Base-by-base conservation (phyloP, 2,329 filamentous ascomycete genomes). In the Colletotrichum sp. region DNA sequence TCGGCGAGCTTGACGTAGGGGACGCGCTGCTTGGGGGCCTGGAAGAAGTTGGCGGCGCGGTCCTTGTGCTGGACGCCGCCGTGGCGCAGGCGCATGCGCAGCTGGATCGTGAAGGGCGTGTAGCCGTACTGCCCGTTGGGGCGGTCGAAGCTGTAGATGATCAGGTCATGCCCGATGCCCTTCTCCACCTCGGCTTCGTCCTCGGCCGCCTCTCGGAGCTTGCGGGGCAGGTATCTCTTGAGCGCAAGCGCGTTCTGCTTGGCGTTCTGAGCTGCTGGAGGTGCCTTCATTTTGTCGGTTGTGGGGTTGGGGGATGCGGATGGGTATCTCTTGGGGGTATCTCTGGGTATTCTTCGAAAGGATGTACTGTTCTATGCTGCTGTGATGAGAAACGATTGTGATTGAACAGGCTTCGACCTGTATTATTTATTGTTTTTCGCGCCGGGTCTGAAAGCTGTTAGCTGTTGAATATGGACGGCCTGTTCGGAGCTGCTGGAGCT, bases 31-130 rank as follows among this genome's bases (percentile, higher is more conserved):
- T 78, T 79, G n/a, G 78, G 79, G 7, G 77, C 78, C 57, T 78
- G 61, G 43, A 64, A 55, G 59, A 77, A 71, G 18, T 74, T 74
- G 60, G 74, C 79, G 13, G 69, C 63, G n/a, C 64, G 71, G 68
- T 77, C 72, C 32, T 67, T 61, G 68, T 80, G 79, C 18, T 77
- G 73, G 32, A 80, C 68, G 32, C 73, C 69, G 57, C 61, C 77
- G 60, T 80, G 74, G 8, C 79, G 77, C 4, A 80, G 66, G 18
- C 78, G 79, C 64, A 79, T 70, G 43, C 79, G 78, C 48, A 80
- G 71, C 65, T 79, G 79, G 21, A 76, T 79, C 26, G 74, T 72
- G 68, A 78, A 79, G 21, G 77, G 66, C 60, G 72, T 77, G 68
- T 78, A 75, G 61, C 74, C 76, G 68, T 80, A 76, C 28, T 72